phyloP scores from a whole-genome alignment of 176 grass and related monocot species.

The Triticum dicoccoides region DNA sequence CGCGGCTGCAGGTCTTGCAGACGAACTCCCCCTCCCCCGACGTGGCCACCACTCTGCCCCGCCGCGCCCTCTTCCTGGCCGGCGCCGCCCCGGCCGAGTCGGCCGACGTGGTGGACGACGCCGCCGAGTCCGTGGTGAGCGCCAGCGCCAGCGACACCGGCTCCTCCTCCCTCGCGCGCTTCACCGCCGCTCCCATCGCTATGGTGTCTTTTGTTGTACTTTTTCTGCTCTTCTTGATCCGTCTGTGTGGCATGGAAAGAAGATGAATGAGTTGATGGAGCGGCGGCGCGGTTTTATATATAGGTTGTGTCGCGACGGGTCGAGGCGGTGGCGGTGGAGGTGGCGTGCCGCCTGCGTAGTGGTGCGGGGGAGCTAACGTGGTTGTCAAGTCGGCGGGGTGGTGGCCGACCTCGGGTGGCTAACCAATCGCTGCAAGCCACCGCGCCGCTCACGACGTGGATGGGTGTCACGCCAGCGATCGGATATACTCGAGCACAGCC shows the following conservation, averaged over 20 bases:
- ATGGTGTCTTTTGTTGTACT: no score
- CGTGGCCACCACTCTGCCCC: neutral
- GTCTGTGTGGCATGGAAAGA: no score
- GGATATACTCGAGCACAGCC: neutral
- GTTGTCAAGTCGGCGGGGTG: neutral
- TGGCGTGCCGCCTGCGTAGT: neutral
- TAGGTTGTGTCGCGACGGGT: neutral
- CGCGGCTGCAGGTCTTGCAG: slow-evolving; percentile 49
- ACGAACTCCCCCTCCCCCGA: slow-evolving; percentile 37
- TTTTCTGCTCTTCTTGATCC: no score
- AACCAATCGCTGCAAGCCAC: neutral
- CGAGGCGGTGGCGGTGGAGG: neutral
- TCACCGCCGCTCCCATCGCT: neutral
- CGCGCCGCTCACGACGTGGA: neutral
- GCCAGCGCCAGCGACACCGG: neutral
- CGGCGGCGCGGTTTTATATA: neutral
- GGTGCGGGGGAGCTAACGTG: neutral
- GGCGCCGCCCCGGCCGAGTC: neutral
- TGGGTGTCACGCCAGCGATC: neutral
- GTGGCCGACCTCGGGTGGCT: neutral
- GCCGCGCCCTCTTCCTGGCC: neutral
- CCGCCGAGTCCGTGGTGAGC: neutral
- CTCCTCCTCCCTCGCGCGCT: neutral
- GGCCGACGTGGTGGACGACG: neutral
- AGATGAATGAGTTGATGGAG: no score